Evolutionary conservation across 2,329 filamentous ascomycete genomes (phyloP), one percentile per base, ranked within the genome.

Genomic region (Davidsoniella australis): DNA sequence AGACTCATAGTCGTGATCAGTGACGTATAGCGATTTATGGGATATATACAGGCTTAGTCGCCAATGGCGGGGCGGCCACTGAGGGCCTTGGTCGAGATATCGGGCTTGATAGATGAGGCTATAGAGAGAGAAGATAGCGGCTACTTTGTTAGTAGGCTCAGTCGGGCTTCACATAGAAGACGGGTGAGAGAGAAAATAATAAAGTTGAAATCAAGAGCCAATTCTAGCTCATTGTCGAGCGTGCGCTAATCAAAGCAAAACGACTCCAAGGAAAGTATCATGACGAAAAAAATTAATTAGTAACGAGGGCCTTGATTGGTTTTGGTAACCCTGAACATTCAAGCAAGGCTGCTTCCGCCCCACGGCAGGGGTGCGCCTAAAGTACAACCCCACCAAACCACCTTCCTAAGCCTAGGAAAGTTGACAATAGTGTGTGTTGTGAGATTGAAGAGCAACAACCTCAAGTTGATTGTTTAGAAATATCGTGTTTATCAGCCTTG

Each of bases 341-440:
- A 23, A 26, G 16, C 50, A 48, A 51, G 45, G 45, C 50, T 51
- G 45, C 38, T 16, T 14, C 41, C 9, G 29, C 45, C 41, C 40
- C 45, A 51, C 41, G 45, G 45, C 41, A 20, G 49, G 49, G 45
- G 49, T 51, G 41, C 16, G 40, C 39, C 24, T 51, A 51, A 51
- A 51, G 48, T 20, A 14, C 50, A 48, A 48, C 50, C 45, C 50
- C 50, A 43, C 40, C 20, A 51, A 37, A 24, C 33, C 40, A 33
- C 24, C 38, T 16, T 47, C 5, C 17, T 41, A 29, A 20, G 24
- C 14, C n/a, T 45, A 36, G 17, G 2, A 3, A 23, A 33, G 26
- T 33, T 29, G 26, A 12, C 8, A 12, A 33, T 33, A 9, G 26
- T 5, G 10, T 33, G 26, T 5, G 10, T 33, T 33, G 26, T 33